Base-by-base conservation (phyloP, 441 rosid genomes). In the Adansonia rubrostipa region DNA sequence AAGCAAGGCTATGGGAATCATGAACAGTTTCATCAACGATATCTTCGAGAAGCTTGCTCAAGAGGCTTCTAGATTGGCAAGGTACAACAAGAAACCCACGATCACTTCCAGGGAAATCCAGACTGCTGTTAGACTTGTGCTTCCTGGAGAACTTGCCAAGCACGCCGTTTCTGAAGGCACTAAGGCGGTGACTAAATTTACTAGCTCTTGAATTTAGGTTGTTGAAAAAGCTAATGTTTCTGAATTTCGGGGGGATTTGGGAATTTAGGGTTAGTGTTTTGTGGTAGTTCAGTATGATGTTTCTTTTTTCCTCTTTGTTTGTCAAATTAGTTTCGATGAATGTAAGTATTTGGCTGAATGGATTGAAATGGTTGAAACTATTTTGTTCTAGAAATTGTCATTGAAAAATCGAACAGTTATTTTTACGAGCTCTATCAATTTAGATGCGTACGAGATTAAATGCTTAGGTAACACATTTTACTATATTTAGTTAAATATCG, bases 101-200 rank as follows among this genome's bases (percentile, higher is more conserved):
- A 87, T 87, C 14, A 87, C 88, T 8, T 87, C 90, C 0, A 63
- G 90, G 69, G 88, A 87, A 85, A 85, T 87, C 54, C 88, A 87
- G 81, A 87, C 88, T 0, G 90, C 88, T 2, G 89, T 88, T 6
- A 77, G 89, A 6, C 85, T 88, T 53, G 91, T 88, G 1, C 80
- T 86, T 0, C 88, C 86, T 0, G 89, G 88, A 1, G 91, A 88
- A 56, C 84, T 88, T 13, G 89, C 91, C 8, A 88, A 88, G 77
- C 89, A 88, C 53, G 91, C 91, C 3, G 88, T 86, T 3, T 88
- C 89, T 17, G 89, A 88, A 80, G 90, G 90, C 2, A 87, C 90
- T 0, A 87, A 87, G 71, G 90, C 88, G 4, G 90, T 87, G 11
- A 87, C 90, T 9, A 88, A 88, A 73, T 88, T 88, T 44, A 88